Conservation (phyloP, 208 protist species). For the Novymonas esmeraldas region DNA sequence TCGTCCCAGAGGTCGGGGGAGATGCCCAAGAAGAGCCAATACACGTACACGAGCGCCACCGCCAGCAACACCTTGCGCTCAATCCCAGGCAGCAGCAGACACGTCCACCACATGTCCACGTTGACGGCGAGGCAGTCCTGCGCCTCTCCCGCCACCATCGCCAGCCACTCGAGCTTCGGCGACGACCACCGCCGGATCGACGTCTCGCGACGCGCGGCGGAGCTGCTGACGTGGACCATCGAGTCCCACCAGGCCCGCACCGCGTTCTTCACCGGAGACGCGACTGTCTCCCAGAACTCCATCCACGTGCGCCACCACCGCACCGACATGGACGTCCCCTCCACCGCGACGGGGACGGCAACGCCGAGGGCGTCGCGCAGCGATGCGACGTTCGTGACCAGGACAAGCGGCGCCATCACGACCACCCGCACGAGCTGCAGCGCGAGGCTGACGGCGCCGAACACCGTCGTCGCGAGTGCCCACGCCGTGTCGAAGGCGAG, state of each 20-base stretch:
- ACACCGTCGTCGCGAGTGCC: slow-evolving; percentile 28
- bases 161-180: slow-evolving; percentile 24
- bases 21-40: slow-evolving; percentile 39
- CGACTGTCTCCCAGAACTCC: slow-evolving; percentile 85
- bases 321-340: slow-evolving; percentile 51
- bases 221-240: slow-evolving; percentile 57
- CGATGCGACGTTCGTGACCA: slow-evolving; percentile 44
- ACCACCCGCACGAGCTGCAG: slow-evolving; percentile 51
- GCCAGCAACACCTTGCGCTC: slow-evolving; percentile 7
- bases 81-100: slow-evolving; percentile 16
- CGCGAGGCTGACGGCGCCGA: slow-evolving; percentile 42
- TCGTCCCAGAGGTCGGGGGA: slow-evolving; percentile 30
- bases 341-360: slow-evolving; percentile 40
- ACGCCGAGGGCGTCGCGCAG: slow-evolving; percentile 27
- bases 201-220: slow-evolving; percentile 56
- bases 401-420: slow-evolving; percentile 53
- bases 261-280: slow-evolving; percentile 80
- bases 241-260: slow-evolving; percentile 78
- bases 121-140: slow-evolving; percentile 45
- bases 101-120: slow-evolving; percentile 34
- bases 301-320: slow-evolving; percentile 68
- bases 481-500: slow-evolving; percentile 55
- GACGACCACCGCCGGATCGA: slow-evolving; percentile 75
- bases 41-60: slow-evolving; percentile 33
- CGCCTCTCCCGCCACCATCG: slow-evolving; percentile 13